Conservation (phyloP, 2,329 filamentous ascomycete species). For the Fusarium circinatum region DNA sequence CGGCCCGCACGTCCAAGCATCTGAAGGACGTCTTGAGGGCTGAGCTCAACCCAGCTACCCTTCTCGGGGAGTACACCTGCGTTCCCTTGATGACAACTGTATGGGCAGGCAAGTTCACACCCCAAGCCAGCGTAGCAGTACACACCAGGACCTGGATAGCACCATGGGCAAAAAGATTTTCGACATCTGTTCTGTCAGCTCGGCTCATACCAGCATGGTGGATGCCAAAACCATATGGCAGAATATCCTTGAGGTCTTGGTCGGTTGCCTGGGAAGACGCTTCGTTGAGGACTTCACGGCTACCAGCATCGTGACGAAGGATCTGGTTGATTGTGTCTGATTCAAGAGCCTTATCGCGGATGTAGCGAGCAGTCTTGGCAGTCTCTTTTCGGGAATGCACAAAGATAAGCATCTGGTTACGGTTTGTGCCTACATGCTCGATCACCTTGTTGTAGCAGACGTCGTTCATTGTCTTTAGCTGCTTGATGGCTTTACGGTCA, state of each 20-base stretch:
- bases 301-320: conserved; percentile 90
- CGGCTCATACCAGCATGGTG: conserved; percentile 98
- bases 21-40: conserved; percentile 95
- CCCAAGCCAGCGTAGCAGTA: conserved; percentile 98
- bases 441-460: conserved; percentile 98
- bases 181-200: conserved; percentile 93
- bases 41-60: conserved; percentile 97
- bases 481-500: conserved; percentile 98
- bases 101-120: conserved; percentile 96
- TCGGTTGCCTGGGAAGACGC: conserved; percentile 86
- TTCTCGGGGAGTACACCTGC: conserved; percentile 97
- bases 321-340: conserved; percentile 97
- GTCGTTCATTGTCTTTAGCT: conserved; percentile 99
- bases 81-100: conserved; percentile 99
- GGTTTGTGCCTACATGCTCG: conserved; percentile 91
- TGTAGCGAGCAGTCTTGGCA: conserved; percentile 95
- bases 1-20: conserved; percentile 98
- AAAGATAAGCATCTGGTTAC: conserved; percentile 99
- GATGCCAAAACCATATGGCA: conserved; percentile 97
- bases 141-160: conserved; percentile 95
- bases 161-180: conserved; percentile 92
- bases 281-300: conserved; percentile 85
- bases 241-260: conserved; percentile 87
- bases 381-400: conserved; percentile 99
- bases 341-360: conserved; percentile 96